These are phyloP conservation scores for Sequoia sempervirens DNA, from an alignment of 75 land plant genomes.

Conservation along the genomic window DNA sequence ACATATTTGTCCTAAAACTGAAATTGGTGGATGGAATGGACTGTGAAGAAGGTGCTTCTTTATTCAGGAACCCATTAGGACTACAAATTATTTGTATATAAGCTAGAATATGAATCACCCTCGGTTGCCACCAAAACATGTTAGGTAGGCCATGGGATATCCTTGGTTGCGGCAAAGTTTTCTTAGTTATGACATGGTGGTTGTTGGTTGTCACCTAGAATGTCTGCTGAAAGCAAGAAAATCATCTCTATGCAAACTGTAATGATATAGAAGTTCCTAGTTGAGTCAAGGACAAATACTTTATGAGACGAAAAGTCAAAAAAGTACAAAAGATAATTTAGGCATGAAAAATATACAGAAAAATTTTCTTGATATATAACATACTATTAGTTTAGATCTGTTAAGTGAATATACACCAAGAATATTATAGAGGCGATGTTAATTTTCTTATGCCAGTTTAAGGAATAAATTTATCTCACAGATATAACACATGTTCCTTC, in stretches of 20 bases:
- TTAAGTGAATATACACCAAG: no score
- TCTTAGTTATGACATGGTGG: neutral
- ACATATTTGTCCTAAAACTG: neutral
- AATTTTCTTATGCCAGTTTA: neutral
- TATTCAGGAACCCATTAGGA: neutral
- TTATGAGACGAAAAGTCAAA: neutral
- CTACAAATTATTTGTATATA: neutral
- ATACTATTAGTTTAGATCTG: neutral
- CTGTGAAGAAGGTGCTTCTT: neutral
- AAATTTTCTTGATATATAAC: neutral
- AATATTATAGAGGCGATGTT: no score
- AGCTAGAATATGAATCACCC: neutral
- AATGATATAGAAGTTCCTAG: neutral
- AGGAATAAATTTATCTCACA: neutral
- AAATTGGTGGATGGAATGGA: neutral
- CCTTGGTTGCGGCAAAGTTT: neutral
- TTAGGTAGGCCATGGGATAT: neutral
- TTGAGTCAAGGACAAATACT: neutral
- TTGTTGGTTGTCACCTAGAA: neutral
- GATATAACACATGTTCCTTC: neutral
- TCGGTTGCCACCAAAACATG: neutral
- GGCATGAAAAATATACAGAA: neutral
- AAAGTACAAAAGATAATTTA: neutral
- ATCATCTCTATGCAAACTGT: neutral
- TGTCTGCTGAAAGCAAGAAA: neutral